These are phyloP conservation scores for Gardenia jasminoides DNA, from an alignment of 257 asterid species.

Conservation along the genomic window DNA sequence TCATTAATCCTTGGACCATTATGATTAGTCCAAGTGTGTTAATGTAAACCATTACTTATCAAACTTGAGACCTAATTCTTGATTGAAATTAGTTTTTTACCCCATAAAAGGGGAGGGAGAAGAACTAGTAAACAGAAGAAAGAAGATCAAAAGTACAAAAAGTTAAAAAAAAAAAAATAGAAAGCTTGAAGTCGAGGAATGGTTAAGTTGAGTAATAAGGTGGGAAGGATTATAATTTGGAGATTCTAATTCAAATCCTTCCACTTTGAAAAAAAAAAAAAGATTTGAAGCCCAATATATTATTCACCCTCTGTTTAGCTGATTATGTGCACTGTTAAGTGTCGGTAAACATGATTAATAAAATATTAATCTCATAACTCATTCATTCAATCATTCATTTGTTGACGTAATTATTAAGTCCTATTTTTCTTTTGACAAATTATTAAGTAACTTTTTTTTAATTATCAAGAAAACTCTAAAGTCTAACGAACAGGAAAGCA, in stretches of 20 bases:
- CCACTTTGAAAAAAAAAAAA: too few relatives aligned
- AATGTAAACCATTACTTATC: not conserved
- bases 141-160: not conserved
- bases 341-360: not conserved
- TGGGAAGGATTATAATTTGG: too few relatives aligned
- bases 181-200: too few relatives aligned
- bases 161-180: not conserved
- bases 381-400: not conserved
- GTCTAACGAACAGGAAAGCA: not conserved
- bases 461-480: not conserved
- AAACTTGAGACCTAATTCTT: not conserved
- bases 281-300: too few relatives aligned
- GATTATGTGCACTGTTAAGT: not conserved
- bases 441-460: too few relatives aligned
- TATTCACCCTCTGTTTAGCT: too few relatives aligned
- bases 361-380: conserved; percentile 9
- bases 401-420: not conserved
- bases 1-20: not conserved
- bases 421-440: too few relatives aligned
- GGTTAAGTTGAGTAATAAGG: too few relatives aligned
- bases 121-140: not conserved
- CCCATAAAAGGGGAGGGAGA: not conserved
- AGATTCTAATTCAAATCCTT: too few relatives aligned
- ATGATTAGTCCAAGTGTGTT: not conserved
- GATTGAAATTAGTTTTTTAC: not conserved